A percentile compares a stretch with the other conserved stretches of the same genome.
These are phyloP conservation scores for Paradendryphiella salina DNA, from an alignment of 2,329 filamentous ascomycete species.

Conservation along the genomic window DNA sequence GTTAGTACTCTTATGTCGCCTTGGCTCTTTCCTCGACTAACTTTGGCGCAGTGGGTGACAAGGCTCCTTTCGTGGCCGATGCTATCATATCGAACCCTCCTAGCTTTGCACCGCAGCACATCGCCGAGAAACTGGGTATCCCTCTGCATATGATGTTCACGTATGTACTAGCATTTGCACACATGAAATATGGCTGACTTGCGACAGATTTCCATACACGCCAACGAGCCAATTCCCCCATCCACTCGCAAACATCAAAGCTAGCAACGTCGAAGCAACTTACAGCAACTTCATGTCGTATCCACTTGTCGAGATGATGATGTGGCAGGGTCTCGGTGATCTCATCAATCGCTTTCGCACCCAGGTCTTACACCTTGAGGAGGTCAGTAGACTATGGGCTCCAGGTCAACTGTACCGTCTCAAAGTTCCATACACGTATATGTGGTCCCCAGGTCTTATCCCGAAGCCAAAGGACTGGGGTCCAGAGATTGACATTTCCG, in stretches of 20 bases:
- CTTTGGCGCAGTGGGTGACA: conserved; percentile 55
- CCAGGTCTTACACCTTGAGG: conserved; percentile 70
- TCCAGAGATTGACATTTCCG: conserved; percentile 70
- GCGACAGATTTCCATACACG: conserved; percentile 67
- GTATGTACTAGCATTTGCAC: conserved; percentile 50
- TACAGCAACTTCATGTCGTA: conserved; percentile 83
- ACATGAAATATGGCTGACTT: conserved; percentile 7
- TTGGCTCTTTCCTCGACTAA: conserved; percentile 9
- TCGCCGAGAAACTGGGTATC: conserved; percentile 73
- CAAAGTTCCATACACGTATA: conserved; percentile 75
- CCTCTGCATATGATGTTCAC: conserved; percentile 89
- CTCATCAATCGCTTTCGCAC: conserved; percentile 74
- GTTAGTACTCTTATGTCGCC: conserved; percentile 22
- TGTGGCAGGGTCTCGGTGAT: conserved; percentile 67
- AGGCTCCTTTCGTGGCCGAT: conserved; percentile 77
- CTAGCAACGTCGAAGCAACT: conserved; percentile 69
- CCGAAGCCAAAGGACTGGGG: conserved; percentile 72
- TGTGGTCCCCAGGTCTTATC: conserved; percentile 65
- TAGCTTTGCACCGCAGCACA: conserved; percentile 75
- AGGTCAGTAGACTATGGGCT: conserved; percentile 76
- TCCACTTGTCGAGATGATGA: conserved; percentile 78
- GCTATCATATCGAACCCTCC: conserved; percentile 80
- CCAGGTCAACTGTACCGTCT: conserved; percentile 72
- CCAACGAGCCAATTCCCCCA: conserved; percentile 77
- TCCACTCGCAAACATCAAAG: conserved; percentile 74